Percentiles rank a stretch among this genome's conserved stretches.
Evolutionary conservation across 805 yeast species (phyloP).

Genomic region (Monosporozyma siamensis): DNA sequence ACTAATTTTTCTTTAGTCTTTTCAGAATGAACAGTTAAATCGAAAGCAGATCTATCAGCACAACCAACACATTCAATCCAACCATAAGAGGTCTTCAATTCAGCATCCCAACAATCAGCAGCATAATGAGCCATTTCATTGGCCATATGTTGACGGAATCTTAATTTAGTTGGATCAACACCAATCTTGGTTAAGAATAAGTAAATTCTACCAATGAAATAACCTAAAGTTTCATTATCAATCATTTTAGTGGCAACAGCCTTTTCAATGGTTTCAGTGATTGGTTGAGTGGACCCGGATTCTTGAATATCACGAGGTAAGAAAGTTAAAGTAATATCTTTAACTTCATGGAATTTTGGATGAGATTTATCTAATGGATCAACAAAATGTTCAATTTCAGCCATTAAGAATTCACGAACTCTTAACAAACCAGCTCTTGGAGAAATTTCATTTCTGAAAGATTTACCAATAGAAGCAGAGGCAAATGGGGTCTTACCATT

Average conservation of each 20-base stretch:
- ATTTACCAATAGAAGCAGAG: slow-evolving; percentile 97
- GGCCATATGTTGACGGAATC: slow-evolving; percentile 97
- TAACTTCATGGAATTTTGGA: slow-evolving; percentile 66
- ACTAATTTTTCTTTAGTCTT: slow-evolving; percentile 91
- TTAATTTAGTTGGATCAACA: slow-evolving; percentile 69
- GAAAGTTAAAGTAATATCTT: slow-evolving; percentile 63
- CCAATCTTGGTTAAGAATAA: slow-evolving; percentile 80
- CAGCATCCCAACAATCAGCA: slow-evolving; percentile 99
- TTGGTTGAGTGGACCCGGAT: slow-evolving; percentile 65
- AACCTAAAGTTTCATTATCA: slow-evolving; percentile 95
- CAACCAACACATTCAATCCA: slow-evolving; percentile 99
- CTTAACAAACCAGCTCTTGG: slow-evolving; percentile 96
- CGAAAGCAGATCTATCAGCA: slow-evolving; percentile 98
- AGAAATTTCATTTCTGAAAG: slow-evolving; percentile 97
- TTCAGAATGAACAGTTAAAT: slow-evolving; percentile 88
- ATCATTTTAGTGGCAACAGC: slow-evolving; percentile 84
- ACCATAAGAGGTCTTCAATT: slow-evolving; percentile 88
- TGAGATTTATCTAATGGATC: slow-evolving; percentile 87
- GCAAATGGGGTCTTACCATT: slow-evolving; percentile 98
- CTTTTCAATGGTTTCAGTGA: slow-evolving; percentile 68
- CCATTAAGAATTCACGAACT: slow-evolving; percentile 98
- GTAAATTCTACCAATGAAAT: slow-evolving; percentile 90
- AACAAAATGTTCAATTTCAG: slow-evolving; percentile 97
- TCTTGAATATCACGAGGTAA: slow-evolving; percentile 84
- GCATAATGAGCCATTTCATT: slow-evolving; percentile 99